A percentile compares a stretch with the other conserved stretches of the same genome.
These are phyloP conservation scores for Daldinia grandis DNA, from an alignment of 495 filamentous ascomycete species.

Conservation along the genomic window DNA sequence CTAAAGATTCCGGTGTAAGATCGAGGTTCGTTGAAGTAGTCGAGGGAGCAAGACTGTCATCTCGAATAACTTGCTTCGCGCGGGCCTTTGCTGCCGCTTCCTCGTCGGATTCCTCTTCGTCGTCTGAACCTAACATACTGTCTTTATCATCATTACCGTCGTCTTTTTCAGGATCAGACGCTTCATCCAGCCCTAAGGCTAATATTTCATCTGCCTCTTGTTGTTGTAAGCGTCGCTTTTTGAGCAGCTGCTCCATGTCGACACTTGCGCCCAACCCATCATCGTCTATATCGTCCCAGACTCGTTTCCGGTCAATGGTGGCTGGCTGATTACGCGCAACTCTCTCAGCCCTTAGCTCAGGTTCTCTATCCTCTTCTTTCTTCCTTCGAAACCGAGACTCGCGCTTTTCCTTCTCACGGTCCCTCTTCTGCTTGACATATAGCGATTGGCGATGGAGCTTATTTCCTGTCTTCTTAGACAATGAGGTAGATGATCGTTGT, in stretches of 20 bases:
- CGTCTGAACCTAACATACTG: slow-evolving; percentile 73
- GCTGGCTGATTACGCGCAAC: slow-evolving; percentile 79
- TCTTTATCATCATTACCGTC: slow-evolving; percentile 66
- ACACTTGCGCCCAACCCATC: slow-evolving; percentile 79
- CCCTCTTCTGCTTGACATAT: slow-evolving; percentile 77
- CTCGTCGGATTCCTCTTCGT: slow-evolving; percentile 57
- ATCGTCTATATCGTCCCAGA: slow-evolving; percentile 91
- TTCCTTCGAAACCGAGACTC: slow-evolving; percentile 79
- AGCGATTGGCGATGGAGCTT: slow-evolving; percentile 77
- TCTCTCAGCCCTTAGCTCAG: slow-evolving; percentile 74
- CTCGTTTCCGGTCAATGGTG: slow-evolving; percentile 87
- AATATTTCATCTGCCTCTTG: slow-evolving; percentile 67
- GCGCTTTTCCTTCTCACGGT: slow-evolving; percentile 73
- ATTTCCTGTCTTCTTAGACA: slow-evolving; percentile 59
- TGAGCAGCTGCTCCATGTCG: slow-evolving; percentile 79
- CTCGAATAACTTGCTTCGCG: slow-evolving; percentile 63
- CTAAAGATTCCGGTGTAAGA: slow-evolving; percentile 72
- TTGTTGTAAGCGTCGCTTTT: slow-evolving; percentile 62
- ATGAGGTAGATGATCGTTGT: slow-evolving; percentile 34
- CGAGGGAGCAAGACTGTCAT: slow-evolving; percentile 56
- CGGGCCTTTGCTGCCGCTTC: slow-evolving; percentile 48
- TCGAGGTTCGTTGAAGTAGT: slow-evolving; percentile 75
- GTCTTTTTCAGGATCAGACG: slow-evolving; percentile 55
- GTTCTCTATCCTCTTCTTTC: slow-evolving; percentile 85
- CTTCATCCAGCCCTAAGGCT: slow-evolving; percentile 51